Conservation (phyloP, 1,139 yeast genomes). For the Candida pseudoviswanathii region DNA sequence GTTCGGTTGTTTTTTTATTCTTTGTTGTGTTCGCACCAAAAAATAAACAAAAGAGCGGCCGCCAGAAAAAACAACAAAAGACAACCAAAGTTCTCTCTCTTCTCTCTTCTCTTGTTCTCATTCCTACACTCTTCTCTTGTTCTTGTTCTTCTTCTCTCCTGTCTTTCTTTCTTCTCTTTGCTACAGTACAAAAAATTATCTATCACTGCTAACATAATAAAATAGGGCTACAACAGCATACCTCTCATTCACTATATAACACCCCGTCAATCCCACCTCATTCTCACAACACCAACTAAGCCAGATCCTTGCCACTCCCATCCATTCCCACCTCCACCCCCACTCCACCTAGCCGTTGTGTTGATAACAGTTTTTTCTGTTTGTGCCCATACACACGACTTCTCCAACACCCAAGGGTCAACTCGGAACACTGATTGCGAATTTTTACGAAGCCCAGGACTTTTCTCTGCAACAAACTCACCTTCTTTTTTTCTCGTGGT, state of each 20-base stretch:
- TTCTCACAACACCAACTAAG: too few species aligned
- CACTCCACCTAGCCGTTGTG: not conserved
- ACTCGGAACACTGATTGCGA: too few species aligned
- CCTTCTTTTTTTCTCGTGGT: not conserved
- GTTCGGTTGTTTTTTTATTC: not conserved
- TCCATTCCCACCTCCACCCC: not conserved
- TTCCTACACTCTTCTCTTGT: not conserved
- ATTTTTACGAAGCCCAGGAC: too few species aligned
- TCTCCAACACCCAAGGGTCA: too few species aligned
- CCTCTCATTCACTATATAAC: not conserved
- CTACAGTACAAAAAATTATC: not conserved
- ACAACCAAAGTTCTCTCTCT: not conserved
- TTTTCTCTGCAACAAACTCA: not conserved
- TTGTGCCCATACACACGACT: too few species aligned
- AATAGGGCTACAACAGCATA: not conserved
- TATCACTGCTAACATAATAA: not conserved
- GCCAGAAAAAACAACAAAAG: not conserved
- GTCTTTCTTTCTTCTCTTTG: not conserved
- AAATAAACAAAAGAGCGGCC: constrained; percentile 3
- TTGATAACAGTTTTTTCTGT: too few species aligned
- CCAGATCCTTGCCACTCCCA: not conserved
- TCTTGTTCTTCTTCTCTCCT: not conserved
- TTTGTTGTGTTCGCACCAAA: not conserved
- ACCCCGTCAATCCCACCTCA: too few species aligned
- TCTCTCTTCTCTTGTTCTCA: constrained; percentile 1